These are phyloP conservation scores for Pythium pectinolyticum DNA, from an alignment of 352 stramenopile species.

Conservation along the genomic window DNA sequence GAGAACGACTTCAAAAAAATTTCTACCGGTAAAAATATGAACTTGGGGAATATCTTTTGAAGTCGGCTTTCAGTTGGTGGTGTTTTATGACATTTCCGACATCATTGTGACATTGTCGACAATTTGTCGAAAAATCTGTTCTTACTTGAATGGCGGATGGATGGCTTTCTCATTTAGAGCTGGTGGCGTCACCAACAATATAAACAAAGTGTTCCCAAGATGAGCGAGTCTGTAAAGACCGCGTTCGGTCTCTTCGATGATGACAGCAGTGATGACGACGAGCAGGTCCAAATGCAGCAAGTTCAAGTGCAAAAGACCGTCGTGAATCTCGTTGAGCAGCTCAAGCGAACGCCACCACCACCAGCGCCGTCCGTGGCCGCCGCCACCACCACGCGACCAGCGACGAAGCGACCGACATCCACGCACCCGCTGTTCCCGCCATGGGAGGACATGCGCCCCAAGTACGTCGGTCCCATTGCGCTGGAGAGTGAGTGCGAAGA, in stretches of 20 bases:
- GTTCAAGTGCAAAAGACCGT: conserved; percentile 10
- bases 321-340: conserved; percentile 27
- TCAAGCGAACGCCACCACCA: conserved; percentile 9
- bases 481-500: conserved; percentile 50
- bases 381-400: not conserved
- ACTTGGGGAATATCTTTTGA: too few species aligned
- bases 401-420: conserved; percentile 10
- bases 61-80: not conserved
- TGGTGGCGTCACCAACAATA: too few species aligned
- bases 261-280: conserved; percentile 71
- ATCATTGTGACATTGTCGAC: conserved; percentile 3
- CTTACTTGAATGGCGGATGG: conserved; percentile 11
- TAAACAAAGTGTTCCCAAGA: not conserved
- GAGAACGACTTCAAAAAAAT: too few species aligned
- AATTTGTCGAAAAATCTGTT: too few species aligned
- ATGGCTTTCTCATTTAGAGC: conserved; percentile 6
- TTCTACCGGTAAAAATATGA: too few species aligned
- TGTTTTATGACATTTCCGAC: not conserved
- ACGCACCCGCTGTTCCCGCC: conserved; percentile 49
- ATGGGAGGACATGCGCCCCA: conserved; percentile 79
- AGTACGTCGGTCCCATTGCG: conserved; percentile 82
- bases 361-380: not conserved
- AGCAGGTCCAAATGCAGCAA: conserved; percentile 26
- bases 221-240: conserved; percentile 59
- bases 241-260: conserved; percentile 85